A percentile compares a stretch with the other conserved stretches of the same genome.
These are phyloP conservation scores for Arthrobotrys sphaeroides DNA, from an alignment of 2,329 filamentous ascomycete genomes.

Conservation along the genomic window DNA sequence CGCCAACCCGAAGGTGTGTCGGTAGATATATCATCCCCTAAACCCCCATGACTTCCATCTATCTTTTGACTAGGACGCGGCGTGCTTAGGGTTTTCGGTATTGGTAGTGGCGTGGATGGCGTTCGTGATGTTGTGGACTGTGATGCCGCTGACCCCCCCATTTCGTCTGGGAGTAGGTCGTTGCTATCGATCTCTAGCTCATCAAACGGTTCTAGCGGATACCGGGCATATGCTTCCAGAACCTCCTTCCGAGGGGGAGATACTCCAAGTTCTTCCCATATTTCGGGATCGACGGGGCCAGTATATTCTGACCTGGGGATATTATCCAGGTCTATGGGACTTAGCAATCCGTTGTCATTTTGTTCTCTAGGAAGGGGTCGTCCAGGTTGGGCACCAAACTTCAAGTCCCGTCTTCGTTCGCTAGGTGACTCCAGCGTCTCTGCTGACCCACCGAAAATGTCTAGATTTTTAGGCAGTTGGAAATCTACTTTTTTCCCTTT, in stretches of 20 bases:
- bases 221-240: neutral
- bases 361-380: too few relatives aligned
- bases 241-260: neutral
- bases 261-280: neutral
- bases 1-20: neutral
- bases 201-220: neutral
- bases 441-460: neutral
- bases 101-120: too few relatives aligned
- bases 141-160: too few relatives aligned
- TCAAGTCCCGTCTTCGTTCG: neutral
- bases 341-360: too few relatives aligned
- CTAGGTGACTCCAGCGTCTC: neutral
- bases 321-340: neutral
- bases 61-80: neutral
- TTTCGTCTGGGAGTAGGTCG: too few relatives aligned
- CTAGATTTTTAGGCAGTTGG: neutral
- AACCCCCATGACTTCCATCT: neutral
- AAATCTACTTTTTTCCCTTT: neutral
- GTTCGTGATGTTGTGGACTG: too few relatives aligned
- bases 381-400: too few relatives aligned
- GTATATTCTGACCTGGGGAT: neutral
- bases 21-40: neutral
- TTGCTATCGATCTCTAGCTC: neutral
- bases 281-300: neutral
- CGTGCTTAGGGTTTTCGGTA: too few relatives aligned